Evolutionary conservation across 108 stramenopile species (phyloP).

Genomic region (Nannochloropsis gaditana): DNA sequence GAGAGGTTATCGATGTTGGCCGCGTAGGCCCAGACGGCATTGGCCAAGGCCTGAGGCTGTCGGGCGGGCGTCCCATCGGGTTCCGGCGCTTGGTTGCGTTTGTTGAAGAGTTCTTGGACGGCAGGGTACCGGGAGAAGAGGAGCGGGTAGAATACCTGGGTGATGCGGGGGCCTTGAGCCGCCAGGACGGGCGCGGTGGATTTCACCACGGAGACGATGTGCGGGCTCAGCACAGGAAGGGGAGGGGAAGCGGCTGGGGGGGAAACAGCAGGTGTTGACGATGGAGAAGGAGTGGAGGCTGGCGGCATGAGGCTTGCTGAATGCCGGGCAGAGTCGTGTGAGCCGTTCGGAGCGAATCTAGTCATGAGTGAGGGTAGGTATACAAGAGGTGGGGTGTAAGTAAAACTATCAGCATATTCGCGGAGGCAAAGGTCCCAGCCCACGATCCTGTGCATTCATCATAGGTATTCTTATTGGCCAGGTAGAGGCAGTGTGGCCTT

Average conservation of each 20-base stretch:
- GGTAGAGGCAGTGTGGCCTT: too few relatives aligned
- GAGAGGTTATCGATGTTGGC: slow-evolving; percentile 40
- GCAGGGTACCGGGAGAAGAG: slow-evolving; percentile 40
- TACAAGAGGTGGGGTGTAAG: too few relatives aligned
- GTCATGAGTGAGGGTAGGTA: too few relatives aligned
- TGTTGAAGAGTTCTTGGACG: slow-evolving; percentile 42
- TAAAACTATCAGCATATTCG: too few relatives aligned
- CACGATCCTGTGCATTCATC: too few relatives aligned
- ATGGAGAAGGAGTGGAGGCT: neutral
- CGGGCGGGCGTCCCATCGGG: neutral
- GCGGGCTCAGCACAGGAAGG: neutral
- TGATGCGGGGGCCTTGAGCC: slow-evolving; percentile 25
- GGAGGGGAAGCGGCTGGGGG: neutral
- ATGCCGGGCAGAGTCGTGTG: too few relatives aligned
- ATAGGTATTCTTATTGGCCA: too few relatives aligned
- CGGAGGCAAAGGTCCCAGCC: too few relatives aligned
- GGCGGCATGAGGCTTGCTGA: neutral
- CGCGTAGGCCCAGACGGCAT: slow-evolving; percentile 41
- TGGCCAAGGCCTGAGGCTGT: slow-evolving; percentile 39
- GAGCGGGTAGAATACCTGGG: slow-evolving; percentile 31
- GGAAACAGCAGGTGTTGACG: too few relatives aligned
- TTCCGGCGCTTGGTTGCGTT: slow-evolving; percentile 27
- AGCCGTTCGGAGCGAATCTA: too few relatives aligned
- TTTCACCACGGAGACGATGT: slow-evolving; percentile 32
- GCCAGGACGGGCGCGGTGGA: slow-evolving; percentile 42